Percentiles rank a stretch among this genome's conserved stretches.
Evolutionary conservation across 2,329 filamentous ascomycete genomes (phyloP).

Genomic region (Coniella lustricola): DNA sequence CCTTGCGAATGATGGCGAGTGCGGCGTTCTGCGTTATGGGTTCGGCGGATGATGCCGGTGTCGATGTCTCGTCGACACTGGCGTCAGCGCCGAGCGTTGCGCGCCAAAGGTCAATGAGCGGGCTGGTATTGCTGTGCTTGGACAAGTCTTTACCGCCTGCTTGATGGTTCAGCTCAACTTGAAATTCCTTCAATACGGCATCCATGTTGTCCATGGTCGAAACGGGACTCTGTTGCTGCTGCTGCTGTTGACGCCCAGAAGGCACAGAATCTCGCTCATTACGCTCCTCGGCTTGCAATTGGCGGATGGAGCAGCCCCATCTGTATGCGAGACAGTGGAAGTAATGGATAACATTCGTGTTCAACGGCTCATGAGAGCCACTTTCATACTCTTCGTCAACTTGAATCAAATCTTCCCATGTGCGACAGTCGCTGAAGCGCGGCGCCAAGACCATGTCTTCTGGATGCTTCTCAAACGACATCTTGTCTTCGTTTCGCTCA

Average conservation of each 20-base stretch:
- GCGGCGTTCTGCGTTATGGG: slow-evolving; percentile 16
- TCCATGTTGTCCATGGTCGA: not conserved
- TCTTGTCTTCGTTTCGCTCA: not conserved
- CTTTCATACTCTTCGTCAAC: not conserved
- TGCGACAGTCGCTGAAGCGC: slow-evolving; percentile 7
- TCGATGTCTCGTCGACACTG: slow-evolving; percentile 16
- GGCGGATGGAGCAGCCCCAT: slow-evolving; percentile 5
- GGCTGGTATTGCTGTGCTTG: not conserved
- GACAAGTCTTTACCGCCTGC: not conserved
- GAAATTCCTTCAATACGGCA: not conserved
- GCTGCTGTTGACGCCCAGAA: not conserved
- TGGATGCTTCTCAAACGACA: not conserved
- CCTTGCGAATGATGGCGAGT: slow-evolving; percentile 27
- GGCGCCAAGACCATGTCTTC: slow-evolving; percentile 7
- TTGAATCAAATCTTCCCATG: slow-evolving; percentile 8
- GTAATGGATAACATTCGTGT: slow-evolving; percentile 1
- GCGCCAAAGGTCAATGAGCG: not conserved
- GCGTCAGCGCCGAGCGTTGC: slow-evolving; percentile 16
- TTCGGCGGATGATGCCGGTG: slow-evolving; percentile 2
- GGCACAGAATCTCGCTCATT: not conserved
- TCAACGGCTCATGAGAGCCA: not conserved
- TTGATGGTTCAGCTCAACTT: not conserved
- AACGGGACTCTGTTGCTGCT: not conserved
- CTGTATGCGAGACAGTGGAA: slow-evolving; percentile 11
- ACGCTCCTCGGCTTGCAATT: not conserved